Evolutionary conservation across 352 stramenopile species (phyloP), one percentile per base, ranked within the genome.

Genomic region (Phytophthora hybrid): DNA sequence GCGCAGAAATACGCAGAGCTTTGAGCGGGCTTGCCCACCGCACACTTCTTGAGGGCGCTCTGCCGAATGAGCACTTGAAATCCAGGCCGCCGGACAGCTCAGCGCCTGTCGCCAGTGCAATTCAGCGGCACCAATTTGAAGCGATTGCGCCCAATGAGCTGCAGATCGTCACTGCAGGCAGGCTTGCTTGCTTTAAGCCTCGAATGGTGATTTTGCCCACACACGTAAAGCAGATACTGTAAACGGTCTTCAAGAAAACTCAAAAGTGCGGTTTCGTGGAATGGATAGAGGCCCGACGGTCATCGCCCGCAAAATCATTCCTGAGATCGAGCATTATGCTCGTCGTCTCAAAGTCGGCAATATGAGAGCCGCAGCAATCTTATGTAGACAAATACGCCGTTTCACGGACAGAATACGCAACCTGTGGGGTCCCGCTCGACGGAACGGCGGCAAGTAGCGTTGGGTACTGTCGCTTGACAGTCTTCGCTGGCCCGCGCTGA

Each of bases 1-100:
- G n/a, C n/a, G 37, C 58, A 64, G 26, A 64, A 55, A 64, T 34
- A 55, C n/a, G 58, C 23, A 37, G 41, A 5, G 5, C 41, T 23
- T 34, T 34, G 37, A 37, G 21, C 57, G 5, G 21, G 29, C 37
- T 34, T 53, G 21, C 26, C 37, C 58, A 63, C 58, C 39, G 56
- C 56, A 62, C 56, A 62, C 34, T 34, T 62, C 56, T 62, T 62
- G 56, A 61, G 32, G 55, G 39, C 39, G 19, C 46, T 53, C 46
- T 47, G 5, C n/a, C 47, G 58, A 62, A 62, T 62, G 56, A 62
- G 57, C 11, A 23, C n/a, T 34, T 13, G 56, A 37, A 63, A 52
- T 51, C 37, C 21, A 10, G 58, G 5, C 23, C n/a, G n/a, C 46
- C 46, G n/a, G n/a, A 53, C 46, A 53, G 13, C 14, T 55, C 54